Conservation (phyloP, 768 basidiomycete species). For the Mycena kentingensis region DNA sequence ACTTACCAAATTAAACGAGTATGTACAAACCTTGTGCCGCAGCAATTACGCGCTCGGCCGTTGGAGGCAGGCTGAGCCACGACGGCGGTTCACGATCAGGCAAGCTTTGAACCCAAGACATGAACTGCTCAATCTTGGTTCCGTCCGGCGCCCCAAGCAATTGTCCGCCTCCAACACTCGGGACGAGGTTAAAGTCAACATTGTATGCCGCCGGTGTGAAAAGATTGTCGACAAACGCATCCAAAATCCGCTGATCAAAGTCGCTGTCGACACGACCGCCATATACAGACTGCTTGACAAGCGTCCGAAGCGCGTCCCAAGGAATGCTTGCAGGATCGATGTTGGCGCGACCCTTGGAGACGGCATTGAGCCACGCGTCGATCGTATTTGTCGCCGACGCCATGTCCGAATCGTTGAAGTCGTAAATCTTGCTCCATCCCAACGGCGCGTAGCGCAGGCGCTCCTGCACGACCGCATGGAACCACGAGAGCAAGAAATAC, state of each 20-base stretch:
- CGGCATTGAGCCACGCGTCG: conserved; percentile 80
- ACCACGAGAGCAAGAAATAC: conserved; percentile 97
- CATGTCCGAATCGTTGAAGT: conserved; percentile 99
- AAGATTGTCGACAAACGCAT: conserved; percentile 88
- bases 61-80: conserved; percentile 91
- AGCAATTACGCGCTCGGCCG: conserved; percentile 91
- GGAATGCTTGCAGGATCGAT: conserved; percentile 91
- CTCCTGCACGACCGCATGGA: conserved; percentile 98
- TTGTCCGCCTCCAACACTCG: conserved; percentile 55
- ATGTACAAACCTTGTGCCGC: conserved; percentile 73
- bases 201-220: conserved; percentile 92
- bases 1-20: background rate
- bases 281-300: conserved; percentile 96
- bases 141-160: conserved; percentile 82
- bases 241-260: conserved; percentile 90
- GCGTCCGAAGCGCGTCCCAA: conserved; percentile 91
- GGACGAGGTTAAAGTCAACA: conserved; percentile 88
- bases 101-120: conserved; percentile 84
- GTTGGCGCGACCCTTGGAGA: conserved; percentile 88
- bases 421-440: conserved; percentile 96
- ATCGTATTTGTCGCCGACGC: conserved; percentile 90
- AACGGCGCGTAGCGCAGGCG: conserved; percentile 93
- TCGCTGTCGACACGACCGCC: conserved; percentile 93
- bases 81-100: conserved; percentile 94
- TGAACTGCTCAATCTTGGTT: conserved; percentile 88